Evolutionary conservation across 2,329 filamentous ascomycete genomes (phyloP).

Genomic region (Escovopsis sp.): DNA sequence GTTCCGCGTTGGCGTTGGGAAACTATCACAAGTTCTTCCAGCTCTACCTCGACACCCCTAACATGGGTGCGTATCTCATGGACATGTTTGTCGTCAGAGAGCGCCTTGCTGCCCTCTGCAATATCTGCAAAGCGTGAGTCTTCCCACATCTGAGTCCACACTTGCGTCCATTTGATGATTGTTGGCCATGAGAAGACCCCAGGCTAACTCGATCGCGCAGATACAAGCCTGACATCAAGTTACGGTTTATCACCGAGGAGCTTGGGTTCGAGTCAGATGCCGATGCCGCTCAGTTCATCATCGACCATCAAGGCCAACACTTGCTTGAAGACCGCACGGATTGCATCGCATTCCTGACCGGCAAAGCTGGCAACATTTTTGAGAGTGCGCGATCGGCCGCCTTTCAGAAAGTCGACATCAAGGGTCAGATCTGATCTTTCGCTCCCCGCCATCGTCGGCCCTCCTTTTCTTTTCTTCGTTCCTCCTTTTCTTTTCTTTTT

Average conservation of each 20-base stretch:
- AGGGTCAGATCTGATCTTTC: conserved; percentile 69
- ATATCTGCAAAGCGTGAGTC: conserved; percentile 88
- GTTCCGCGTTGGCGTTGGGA: conserved; percentile 78
- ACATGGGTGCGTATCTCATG: conserved; percentile 97
- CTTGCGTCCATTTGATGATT: no score
- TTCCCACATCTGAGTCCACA: not conserved
- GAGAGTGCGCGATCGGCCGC: conserved; percentile 58
- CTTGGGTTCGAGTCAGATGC: conserved; percentile 88
- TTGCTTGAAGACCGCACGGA: conserved; percentile 66
- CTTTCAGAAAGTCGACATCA: conserved; percentile 85
- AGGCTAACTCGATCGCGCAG: conserved; percentile 41
- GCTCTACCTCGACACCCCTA: conserved; percentile 83
- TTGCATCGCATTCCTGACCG: conserved; percentile 57
- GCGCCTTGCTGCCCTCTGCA: conserved; percentile 76
- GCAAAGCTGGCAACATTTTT: conserved; percentile 59
- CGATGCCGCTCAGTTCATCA: conserved; percentile 81
- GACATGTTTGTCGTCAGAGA: conserved; percentile 97
- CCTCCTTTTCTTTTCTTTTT: not conserved
- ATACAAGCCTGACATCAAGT: conserved; percentile 79
- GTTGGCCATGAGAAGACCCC: no score
- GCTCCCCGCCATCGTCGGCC: not conserved
- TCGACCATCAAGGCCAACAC: conserved; percentile 60
- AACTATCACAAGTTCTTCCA: conserved; percentile 98
- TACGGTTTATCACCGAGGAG: conserved; percentile 89
- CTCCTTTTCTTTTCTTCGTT: conserved; percentile 5